Evolutionary conservation across 345 rosid species (phyloP).

Genomic region (Turnera subulata): DNA sequence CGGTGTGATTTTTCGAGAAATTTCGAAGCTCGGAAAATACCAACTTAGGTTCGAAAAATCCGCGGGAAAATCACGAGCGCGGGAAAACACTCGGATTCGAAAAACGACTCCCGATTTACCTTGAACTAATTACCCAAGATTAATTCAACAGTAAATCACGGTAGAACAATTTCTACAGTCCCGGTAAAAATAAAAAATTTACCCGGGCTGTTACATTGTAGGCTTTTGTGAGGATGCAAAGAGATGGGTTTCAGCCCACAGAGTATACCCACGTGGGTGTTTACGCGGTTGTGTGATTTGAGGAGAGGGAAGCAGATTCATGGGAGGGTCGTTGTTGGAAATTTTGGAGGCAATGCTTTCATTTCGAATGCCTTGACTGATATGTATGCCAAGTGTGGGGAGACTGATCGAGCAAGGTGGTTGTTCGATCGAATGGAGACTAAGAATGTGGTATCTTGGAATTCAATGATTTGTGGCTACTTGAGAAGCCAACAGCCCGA

Average conservation of each 20-base stretch:
- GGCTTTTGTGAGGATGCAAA: conserved; percentile 36
- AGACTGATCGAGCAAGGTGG: conserved; percentile 43
- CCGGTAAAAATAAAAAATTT: too few relatives aligned
- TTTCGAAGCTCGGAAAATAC: too few relatives aligned
- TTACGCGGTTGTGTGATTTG: conserved; percentile 38
- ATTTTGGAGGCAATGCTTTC: conserved; percentile 33
- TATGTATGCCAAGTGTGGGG: conserved; percentile 52
- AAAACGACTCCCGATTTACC: too few relatives aligned
- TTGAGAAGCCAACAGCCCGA: conserved; percentile 36
- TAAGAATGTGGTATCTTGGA: conserved; percentile 51
- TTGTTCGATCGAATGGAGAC: conserved; percentile 34
- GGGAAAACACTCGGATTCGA: too few relatives aligned
- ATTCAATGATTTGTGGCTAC: conserved; percentile 50
- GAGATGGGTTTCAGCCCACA: conserved; percentile 35
- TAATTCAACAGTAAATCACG: too few relatives aligned
- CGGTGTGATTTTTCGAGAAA: too few relatives aligned
- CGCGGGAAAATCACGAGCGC: too few relatives aligned
- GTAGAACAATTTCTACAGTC: too few relatives aligned
- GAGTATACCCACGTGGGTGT: conserved; percentile 49
- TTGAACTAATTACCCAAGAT: too few relatives aligned
- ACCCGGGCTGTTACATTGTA: too few relatives aligned
- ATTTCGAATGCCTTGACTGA: conserved; percentile 53
- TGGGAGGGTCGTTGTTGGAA: conserved; percentile 36
- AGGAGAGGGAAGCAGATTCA: conserved; percentile 53
- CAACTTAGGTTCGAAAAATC: too few relatives aligned